phyloP scores from a whole-genome alignment of 2,329 filamentous ascomycete species.

The Exophiala alcalophila region DNA sequence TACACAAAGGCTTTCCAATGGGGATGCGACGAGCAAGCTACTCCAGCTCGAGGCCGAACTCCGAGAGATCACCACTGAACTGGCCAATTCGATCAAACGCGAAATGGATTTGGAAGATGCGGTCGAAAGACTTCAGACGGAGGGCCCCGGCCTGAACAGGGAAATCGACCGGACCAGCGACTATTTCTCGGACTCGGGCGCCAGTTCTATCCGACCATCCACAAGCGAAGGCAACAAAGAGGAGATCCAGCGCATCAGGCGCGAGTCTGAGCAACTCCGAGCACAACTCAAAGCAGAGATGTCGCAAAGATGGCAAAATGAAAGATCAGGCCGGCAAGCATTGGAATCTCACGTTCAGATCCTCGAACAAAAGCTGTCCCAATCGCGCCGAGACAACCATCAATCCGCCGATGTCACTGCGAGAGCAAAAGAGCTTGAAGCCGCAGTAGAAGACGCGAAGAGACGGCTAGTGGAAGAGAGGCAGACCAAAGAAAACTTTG shows the following conservation, averaged over 20 bases:
- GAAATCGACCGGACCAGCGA: conserved; percentile 69
- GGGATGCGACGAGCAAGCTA: conserved; percentile 57
- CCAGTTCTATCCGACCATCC: conserved; percentile 76
- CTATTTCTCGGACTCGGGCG: conserved; percentile 95
- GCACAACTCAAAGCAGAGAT: conserved; percentile 81
- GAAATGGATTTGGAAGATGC: conserved; percentile 97
- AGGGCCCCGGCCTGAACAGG: conserved; percentile 63
- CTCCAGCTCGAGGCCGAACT: conserved; percentile 93
- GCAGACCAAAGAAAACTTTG: conserved; percentile 85
- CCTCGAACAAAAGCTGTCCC: conserved; percentile 67
- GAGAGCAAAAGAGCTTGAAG: conserved; percentile 74
- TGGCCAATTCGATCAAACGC: conserved; percentile 86
- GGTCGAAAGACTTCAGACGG: conserved; percentile 80
- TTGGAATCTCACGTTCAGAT: conserved; percentile 82
- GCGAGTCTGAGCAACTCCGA: conserved; percentile 85
- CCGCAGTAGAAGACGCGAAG: conserved; percentile 74
- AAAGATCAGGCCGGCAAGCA: conserved; percentile 69
- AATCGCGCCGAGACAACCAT: conserved; percentile 51
- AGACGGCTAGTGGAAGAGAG: conserved; percentile 81
- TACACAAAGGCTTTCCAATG: conserved; percentile 36
- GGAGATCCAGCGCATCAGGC: conserved; percentile 78
- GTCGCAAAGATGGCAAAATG: conserved; percentile 81
- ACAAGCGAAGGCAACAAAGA: conserved; percentile 59
- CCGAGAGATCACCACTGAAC: conserved; percentile 85
- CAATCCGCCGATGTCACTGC: conserved; percentile 47